A percentile compares a stretch with the other conserved stretches of the same genome.
These are phyloP conservation scores for Lentinula aciculospora DNA, from an alignment of 768 basidiomycete genomes.

Conservation along the genomic window DNA sequence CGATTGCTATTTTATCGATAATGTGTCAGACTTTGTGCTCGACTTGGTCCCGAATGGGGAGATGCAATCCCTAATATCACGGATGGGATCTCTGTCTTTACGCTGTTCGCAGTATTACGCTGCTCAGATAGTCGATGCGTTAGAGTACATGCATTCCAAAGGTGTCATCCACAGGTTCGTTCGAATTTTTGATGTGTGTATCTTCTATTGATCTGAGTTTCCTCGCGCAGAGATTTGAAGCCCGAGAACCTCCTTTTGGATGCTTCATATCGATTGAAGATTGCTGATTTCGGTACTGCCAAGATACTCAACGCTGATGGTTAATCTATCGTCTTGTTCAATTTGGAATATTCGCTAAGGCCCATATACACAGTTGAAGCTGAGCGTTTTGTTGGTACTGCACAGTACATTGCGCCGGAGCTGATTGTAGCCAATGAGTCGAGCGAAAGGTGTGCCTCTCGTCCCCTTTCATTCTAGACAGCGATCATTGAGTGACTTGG, in stretches of 20 bases:
- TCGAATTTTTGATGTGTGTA: neutral
- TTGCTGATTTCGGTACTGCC: constrained; percentile 97
- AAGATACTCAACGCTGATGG: constrained; percentile 59
- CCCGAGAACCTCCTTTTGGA: constrained; percentile 92
- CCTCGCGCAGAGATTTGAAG: constrained; percentile 63
- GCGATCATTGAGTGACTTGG: constrained; percentile 7
- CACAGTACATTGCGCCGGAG: constrained; percentile 88
- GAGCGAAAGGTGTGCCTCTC: constrained; percentile 56
- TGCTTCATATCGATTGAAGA: constrained; percentile 76
- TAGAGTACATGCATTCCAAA: constrained; percentile 87
- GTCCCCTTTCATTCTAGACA: constrained; percentile 2
- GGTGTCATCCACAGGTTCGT: constrained; percentile 81
- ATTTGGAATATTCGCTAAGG: constrained; percentile 8
- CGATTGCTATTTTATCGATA: neutral
- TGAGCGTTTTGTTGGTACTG: constrained; percentile 83
- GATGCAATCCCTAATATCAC: constrained; percentile 64
- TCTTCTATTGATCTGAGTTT: neutral
- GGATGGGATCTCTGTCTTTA: constrained; percentile 82
- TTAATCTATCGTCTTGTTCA: constrained; percentile 24
- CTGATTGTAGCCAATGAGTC: constrained; percentile 70
- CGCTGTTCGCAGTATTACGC: constrained; percentile 77
- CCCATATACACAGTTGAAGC: constrained; percentile 35
- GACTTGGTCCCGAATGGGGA: constrained; percentile 77
- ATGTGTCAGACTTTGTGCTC: constrained; percentile 62
- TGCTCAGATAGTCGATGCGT: constrained; percentile 84